Conservation (phyloP, 2,329 filamentous ascomycete species). For the Trichoderma sp. region DNA sequence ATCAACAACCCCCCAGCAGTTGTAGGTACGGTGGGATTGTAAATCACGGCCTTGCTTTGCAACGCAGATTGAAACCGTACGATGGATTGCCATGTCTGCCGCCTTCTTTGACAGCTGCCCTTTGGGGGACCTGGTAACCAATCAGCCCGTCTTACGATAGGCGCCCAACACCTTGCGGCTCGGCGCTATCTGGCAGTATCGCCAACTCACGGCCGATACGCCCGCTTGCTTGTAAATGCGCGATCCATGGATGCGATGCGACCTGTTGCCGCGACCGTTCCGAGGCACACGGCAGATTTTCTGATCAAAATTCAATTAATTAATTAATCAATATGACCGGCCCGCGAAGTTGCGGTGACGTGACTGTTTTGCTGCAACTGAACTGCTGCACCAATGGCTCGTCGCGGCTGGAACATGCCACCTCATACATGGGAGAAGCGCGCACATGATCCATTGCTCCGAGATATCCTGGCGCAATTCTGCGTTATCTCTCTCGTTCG, state of each 20-base stretch:
- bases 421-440: background rate
- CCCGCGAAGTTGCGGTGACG: slow-evolving; percentile 12
- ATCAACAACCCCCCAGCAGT: background rate
- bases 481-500: background rate
- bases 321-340: background rate
- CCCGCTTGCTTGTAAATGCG: background rate
- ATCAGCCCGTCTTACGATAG: slow-evolving; percentile 11
- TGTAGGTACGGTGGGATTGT: background rate
- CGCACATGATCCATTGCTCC: slow-evolving; percentile 18
- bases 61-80: background rate
- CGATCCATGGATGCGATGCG: background rate
- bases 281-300: background rate
- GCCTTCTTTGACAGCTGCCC: background rate
- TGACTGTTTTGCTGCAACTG: background rate
- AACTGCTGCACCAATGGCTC: slow-evolving; percentile 2
- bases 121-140: slow-evolving; percentile 1
- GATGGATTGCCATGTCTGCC: background rate
- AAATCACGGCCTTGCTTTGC: background rate
- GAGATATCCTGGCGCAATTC: slow-evolving; percentile 4
- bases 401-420: slow-evolving; percentile 8
- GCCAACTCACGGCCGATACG: background rate
- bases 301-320: background rate
- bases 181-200: slow-evolving; percentile 12
- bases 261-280: background rate
- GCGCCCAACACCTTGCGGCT: slow-evolving; percentile 7